These are phyloP conservation scores for Agrocybe praecox DNA, from an alignment of 768 basidiomycete species.

Conservation along the genomic window DNA sequence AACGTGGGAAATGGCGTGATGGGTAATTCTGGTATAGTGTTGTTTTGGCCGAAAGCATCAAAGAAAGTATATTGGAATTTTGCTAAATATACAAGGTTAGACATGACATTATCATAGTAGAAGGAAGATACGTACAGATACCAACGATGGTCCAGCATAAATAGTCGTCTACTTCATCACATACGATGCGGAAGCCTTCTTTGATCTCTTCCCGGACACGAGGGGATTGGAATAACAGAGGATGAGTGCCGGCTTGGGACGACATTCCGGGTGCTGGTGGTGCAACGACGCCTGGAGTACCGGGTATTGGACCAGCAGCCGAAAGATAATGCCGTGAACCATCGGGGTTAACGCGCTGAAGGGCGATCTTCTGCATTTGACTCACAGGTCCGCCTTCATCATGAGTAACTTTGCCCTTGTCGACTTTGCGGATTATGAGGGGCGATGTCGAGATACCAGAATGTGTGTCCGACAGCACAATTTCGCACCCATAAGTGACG, in stretches of 20 bases:
- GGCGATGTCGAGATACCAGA: slow-evolving; percentile 87
- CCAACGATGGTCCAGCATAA: slow-evolving; percentile 96
- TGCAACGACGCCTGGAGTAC: slow-evolving; percentile 67
- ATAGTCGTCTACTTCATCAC: slow-evolving; percentile 93
- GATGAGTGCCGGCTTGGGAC: slow-evolving; percentile 78
- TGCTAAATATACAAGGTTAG: slow-evolving; percentile 44
- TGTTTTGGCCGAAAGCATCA: slow-evolving; percentile 83
- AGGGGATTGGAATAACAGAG: slow-evolving; percentile 77
- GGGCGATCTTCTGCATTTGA: slow-evolving; percentile 95
- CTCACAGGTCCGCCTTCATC: slow-evolving; percentile 92
- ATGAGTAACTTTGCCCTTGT: slow-evolving; percentile 84
- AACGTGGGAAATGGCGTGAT: slow-evolving; percentile 92
- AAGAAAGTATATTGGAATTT: slow-evolving; percentile 96
- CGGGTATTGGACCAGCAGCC: slow-evolving; percentile 83
- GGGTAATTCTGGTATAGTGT: slow-evolving; percentile 71
- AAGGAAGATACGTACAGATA: slow-evolving; percentile 65
- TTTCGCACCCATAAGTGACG: slow-evolving; percentile 90
- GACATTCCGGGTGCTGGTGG: slow-evolving; percentile 78
- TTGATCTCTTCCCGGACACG: slow-evolving; percentile 82
- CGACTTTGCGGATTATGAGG: slow-evolving; percentile 88
- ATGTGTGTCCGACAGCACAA: slow-evolving; percentile 81
- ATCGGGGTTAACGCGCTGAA: slow-evolving; percentile 81
- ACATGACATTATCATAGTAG: slow-evolving; percentile 3
- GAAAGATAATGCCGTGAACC: slow-evolving; percentile 87
- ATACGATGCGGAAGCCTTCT: slow-evolving; percentile 72